Evolutionary conservation across 2,329 filamentous ascomycete species (phyloP), one percentile per base, ranked within the genome.

Genomic region (Cytospora leucostoma): DNA sequence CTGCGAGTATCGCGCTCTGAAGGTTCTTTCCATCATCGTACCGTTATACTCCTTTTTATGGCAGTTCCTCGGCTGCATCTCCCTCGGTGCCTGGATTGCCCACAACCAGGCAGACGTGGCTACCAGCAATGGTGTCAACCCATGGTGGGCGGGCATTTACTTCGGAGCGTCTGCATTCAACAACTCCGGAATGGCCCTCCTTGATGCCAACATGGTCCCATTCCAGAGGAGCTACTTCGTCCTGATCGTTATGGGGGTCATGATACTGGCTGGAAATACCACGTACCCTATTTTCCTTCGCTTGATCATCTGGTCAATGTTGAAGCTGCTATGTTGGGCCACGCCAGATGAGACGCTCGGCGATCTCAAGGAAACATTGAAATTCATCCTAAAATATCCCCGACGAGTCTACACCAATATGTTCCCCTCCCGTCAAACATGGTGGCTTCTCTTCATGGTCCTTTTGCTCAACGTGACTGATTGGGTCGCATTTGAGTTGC

Each of bases 121-220:
- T 0, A 70, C 74, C 2, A 74, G 71, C 5, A 88, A 90, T 70
- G 84, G 82, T 13, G 79, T 88, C 60, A 84, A 86, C 63, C 84
- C 88, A 38, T 89, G 85, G 84, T 90, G 88, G 87, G 77, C 86
- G 2, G 88, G 88, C 49, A 81, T 86, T 52, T 91, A 90, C 75
- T 87, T 88, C 65, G 85, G 84, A 2, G 82, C 86, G 5, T 88
- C 85, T 19, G 88, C 87, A 0, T 91, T 90, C 73, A 89, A 89
- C 74, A 90, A 90, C 68, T 86, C 82, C n/a, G 87, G 88, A 49
- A 88, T 91, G 86, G 84, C 83, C 21, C 77, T 90, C 40, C 75
- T 90, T 13, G 87, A 90, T 71, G 81, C 83, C 49, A 89, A 88
- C 69, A 87, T 91, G 77, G 77, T 84, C 4, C 83, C 84, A 0